phyloP scores from a whole-genome alignment of 2,329 filamentous ascomycete species.

The Fusarium austroafricanum region DNA sequence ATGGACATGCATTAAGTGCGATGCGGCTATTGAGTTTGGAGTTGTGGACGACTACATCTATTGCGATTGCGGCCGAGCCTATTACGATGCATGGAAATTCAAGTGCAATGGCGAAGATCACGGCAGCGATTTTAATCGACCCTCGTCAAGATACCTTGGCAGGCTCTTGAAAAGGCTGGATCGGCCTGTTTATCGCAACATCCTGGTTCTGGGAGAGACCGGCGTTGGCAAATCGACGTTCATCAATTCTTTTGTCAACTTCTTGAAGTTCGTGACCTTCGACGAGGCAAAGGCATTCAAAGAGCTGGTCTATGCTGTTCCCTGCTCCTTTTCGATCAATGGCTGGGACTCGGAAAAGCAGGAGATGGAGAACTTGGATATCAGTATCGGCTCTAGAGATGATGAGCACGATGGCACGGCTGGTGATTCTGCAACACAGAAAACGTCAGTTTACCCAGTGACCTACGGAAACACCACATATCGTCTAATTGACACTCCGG shows the following conservation, averaged over 20 bases:
- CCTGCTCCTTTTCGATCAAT: conserved; percentile 24
- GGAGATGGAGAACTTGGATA: conserved; percentile 1
- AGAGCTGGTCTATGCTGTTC: conserved; percentile 23
- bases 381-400: conserved; percentile 23
- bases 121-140: conserved; percentile 28
- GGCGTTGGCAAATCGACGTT: conserved; percentile 62
- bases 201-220: conserved; percentile 60
- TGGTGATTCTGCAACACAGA: conserved; percentile 28
- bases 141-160: background rate
- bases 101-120: conserved; percentile 48
- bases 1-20: conserved; percentile 22
- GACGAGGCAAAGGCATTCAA: conserved; percentile 49
- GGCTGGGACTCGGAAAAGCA: background rate
- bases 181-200: conserved; percentile 51
- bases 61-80: conserved; percentile 52
- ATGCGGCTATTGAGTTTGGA: conserved; percentile 4
- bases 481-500: conserved; percentile 29
- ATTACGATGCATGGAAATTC: conserved; percentile 46
- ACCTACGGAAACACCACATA: background rate
- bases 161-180: background rate
- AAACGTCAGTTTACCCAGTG: conserved; percentile 6
- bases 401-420: conserved; percentile 22
- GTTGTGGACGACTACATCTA: conserved; percentile 46
- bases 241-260: conserved; percentile 62
- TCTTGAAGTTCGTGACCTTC: conserved; percentile 53